Base-by-base conservation (phyloP, 2,329 filamentous ascomycete species). In the Monascus ruber region DNA sequence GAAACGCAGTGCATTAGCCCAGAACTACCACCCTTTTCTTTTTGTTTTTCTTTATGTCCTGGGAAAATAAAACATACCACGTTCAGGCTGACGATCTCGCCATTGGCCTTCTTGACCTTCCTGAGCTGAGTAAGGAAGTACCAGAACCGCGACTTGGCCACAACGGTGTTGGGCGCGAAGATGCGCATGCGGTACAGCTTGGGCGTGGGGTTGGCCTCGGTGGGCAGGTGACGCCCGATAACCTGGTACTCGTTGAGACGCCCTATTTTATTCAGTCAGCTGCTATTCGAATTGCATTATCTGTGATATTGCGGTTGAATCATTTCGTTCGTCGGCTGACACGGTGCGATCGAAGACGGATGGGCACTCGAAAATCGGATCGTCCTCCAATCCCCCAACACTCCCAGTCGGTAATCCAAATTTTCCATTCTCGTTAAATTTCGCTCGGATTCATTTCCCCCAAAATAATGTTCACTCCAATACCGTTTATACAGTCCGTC, bases 41-140 rank as follows among this genome's bases (percentile, higher is more conserved):
- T 34, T 34, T 10, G n/a, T n/a, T 8, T 25, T 6, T 25, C 24
- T 25, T 35, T 17, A 25, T 25, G 6, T 3, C 17, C 17, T 17
- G 17, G 17, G 17, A 17, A 4, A 24, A 8, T 32, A 32, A 40
- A 37, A 75, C 83, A 63, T 81, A 94, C 89, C 76, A 82, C 76
- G 77, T 96, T 96, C 74, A 96, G 72, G 71, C 79, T 84, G 69
- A 98, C 87, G 66, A 98, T 94, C 83, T 98, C 91, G 71, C 91
- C 91, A 67, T 93, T 96, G 67, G 89, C 83, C 86, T 98, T 98
- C 88, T 98, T 98, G 77, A 98, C 87, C 83, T 98, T 98, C 69
- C 85, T 83, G 65, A 98, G 80, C 79, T 94, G 93, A 73, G 87
- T 86, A 71, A 98, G 76, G 81, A 98, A 98, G 81, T 98, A 98